Evolutionary conservation across 176 grass and related monocot genomes (phyloP).

Genomic region (Neostapfia colusana): DNA sequence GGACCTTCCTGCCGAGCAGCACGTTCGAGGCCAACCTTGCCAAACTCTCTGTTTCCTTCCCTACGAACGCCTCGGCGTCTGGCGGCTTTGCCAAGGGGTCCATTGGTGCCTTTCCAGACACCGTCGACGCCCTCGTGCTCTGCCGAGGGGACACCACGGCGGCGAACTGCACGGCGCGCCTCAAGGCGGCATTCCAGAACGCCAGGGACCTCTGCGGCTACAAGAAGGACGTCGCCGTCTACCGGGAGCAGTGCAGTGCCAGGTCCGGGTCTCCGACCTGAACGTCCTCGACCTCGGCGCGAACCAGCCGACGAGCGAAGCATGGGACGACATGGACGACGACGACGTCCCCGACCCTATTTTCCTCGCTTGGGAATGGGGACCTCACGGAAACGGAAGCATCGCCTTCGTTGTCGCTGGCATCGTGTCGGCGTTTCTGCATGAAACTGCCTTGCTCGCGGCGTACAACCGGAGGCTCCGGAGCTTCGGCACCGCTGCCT

Average conservation of each 20-base stretch:
- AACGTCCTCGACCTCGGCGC: background rate
- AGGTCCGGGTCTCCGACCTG: background rate
- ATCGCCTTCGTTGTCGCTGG: background rate
- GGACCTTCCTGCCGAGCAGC: background rate
- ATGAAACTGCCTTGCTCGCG: background rate
- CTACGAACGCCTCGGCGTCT: background rate
- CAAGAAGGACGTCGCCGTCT: background rate
- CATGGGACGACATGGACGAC: no score
- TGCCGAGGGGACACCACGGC: background rate
- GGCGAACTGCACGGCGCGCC: background rate
- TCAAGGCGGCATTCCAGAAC: background rate
- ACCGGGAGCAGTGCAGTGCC: background rate
- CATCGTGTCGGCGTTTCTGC: background rate
- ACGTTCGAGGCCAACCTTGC: slow-evolving; percentile 19
- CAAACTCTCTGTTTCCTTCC: background rate
- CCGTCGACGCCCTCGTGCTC: slow-evolving; percentile 10
- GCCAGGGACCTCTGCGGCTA: background rate
- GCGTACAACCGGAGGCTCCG: background rate
- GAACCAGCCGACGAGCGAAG: background rate
- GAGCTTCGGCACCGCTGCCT: background rate
- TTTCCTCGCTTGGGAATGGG: background rate
- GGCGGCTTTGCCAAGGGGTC: background rate
- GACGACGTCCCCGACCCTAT: no score
- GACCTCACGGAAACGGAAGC: background rate
- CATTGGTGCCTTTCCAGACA: background rate